Evolutionary conservation across 1,139 yeast genomes (phyloP), one percentile per base, ranked within the genome.

Genomic region (Kodamaea ohmeri): DNA sequence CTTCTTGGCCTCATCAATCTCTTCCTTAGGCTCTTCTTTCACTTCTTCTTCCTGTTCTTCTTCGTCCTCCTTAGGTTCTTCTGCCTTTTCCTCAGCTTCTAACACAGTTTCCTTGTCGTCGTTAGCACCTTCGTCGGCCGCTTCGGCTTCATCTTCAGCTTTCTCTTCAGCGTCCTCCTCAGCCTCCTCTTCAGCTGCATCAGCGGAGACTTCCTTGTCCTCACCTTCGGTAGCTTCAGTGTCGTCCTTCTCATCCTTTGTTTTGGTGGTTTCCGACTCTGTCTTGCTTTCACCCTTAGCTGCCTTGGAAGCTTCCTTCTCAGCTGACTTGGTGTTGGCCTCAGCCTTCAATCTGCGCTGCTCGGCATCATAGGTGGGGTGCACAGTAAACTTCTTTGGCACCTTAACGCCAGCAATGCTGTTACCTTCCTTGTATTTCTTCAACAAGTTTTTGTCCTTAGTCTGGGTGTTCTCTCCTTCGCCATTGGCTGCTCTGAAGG

Each of bases 281-380:
- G 12, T 25, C 4, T 4, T 4, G 9, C 13, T 38, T 3, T 25
- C 30, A 8, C 25, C 37, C 4, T 27, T 41, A 15, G 29, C 37
- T 4, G 14, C 39, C 22, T 44, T 46, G 16, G 39, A 34, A 7
- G 43, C 37, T 26, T 42, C 43, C 42, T 47, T 48, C 20, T 43
- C 46, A 14, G 46, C 49, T 11, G 42, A 42, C 32, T 41, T 42
- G 17, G 34, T 35, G 22, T 33, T 34, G 5, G 39, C 39, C 21
- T 44, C 48, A 9, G 45, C 50, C 39, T 47, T 42, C 40, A 42
- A 39, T 45, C 44, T 50, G 45, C 49, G 55, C 48, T 48, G 40
- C 46, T 60, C 58, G n/a, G 65, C 64, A 35, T 59, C 71, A 47
- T 65, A 61, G 8, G 70, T 61, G 25, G 76, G 73, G 49, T 68